These are phyloP conservation scores for Skeletonema costatum DNA, from an alignment of 108 stramenopile genomes.

Conservation along the genomic window DNA sequence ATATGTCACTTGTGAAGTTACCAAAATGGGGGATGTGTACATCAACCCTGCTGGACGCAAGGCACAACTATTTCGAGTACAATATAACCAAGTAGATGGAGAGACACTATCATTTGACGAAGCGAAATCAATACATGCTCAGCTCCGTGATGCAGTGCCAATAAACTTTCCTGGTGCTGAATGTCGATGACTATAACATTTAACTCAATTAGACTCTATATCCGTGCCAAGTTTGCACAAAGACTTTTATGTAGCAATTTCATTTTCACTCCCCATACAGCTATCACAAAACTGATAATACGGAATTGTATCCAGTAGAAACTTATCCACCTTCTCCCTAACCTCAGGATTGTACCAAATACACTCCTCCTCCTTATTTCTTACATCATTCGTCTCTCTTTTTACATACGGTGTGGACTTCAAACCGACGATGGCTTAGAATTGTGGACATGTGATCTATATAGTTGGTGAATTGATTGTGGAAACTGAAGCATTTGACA, in stretches of 20 bases:
- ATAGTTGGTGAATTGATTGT: conserved; percentile 1
- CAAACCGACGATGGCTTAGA: conserved; percentile 11
- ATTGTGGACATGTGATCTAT: conserved; percentile 10
- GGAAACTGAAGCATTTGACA: conserved; percentile 25
- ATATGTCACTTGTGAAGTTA: conserved; percentile 4
- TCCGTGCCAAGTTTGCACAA: too few relatives aligned
- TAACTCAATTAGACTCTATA: not conserved
- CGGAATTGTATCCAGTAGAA: conserved; percentile 9
- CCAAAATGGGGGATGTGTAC: conserved; percentile 23
- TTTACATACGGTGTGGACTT: conserved; percentile 1
- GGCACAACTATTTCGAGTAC: conserved; percentile 43
- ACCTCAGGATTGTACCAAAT: conserved; percentile 6
- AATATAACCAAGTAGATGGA: conserved; percentile 37
- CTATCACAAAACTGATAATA: conserved; percentile 32
- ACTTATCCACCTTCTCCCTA: conserved; percentile 4
- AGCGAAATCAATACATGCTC: conserved; percentile 46
- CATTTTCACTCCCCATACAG: conserved; percentile 16
- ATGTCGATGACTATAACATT: conserved; percentile 31
- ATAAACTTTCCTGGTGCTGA: conserved; percentile 46
- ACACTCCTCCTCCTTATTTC: conserved; percentile 13
- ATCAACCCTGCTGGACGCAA: conserved; percentile 31
- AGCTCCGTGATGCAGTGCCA: conserved; percentile 34
- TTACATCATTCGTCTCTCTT: conserved; percentile 10
- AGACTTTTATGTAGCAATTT: not conserved
- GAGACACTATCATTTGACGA: conserved; percentile 25